These are phyloP conservation scores for Sphaceloma murrayae DNA, from an alignment of 2,329 filamentous ascomycete species.

Conservation along the genomic window DNA sequence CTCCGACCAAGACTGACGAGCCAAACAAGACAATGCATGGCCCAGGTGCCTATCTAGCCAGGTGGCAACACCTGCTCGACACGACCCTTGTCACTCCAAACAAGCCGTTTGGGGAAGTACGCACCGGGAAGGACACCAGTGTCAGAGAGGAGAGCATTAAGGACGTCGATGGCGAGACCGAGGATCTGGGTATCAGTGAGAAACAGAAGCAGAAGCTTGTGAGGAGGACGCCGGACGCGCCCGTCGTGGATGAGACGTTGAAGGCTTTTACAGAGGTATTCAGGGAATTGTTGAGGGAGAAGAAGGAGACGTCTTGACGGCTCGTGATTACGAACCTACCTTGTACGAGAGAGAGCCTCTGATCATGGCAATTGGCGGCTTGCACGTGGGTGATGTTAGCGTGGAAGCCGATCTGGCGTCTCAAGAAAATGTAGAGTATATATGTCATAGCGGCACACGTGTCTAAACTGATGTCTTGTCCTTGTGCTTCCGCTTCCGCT, in stretches of 20 bases:
- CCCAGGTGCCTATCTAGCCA: conserved; percentile 61
- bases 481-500: conserved; percentile 8
- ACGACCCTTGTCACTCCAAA: conserved; percentile 58
- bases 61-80: conserved; percentile 64
- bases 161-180: conserved; percentile 28
- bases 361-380: too few relatives aligned
- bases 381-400: too few relatives aligned
- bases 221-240: conserved; percentile 26
- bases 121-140: conserved; percentile 32
- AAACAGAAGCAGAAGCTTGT: conserved; percentile 27
- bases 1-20: not conserved
- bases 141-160: conserved; percentile 31
- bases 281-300: conserved; percentile 24
- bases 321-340: not conserved
- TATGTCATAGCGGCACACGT: too few relatives aligned
- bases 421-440: too few relatives aligned
- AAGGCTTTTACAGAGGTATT: conserved; percentile 28
- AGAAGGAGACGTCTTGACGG: not conserved
- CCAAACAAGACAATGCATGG: conserved; percentile 42
- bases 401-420: too few relatives aligned
- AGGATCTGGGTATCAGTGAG: conserved; percentile 22
- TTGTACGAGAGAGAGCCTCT: not conserved
- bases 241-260: conserved; percentile 26
- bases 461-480: not conserved
- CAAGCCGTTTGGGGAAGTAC: conserved; percentile 42